Evolutionary conservation across 257 asterid species (phyloP), one percentile per base, ranked within the genome.

Genomic region (Striga asiatica): DNA sequence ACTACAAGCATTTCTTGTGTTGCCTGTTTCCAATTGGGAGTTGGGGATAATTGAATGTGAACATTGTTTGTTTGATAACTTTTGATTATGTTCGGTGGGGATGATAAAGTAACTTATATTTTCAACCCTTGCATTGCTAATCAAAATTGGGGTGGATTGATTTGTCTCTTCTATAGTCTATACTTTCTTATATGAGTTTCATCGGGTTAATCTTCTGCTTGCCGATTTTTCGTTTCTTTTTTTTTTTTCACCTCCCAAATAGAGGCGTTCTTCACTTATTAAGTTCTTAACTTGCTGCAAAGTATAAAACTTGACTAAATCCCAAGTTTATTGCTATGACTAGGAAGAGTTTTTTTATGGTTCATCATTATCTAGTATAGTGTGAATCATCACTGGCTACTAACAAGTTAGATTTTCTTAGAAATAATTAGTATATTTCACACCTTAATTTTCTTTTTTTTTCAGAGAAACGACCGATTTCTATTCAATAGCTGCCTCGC

Each of bases 401-500:
- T 65, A 3, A 31, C 23, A 12, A 34, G 2, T 46, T 18, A n/a
- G 8, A 27, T 56, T 22, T 48, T n/a, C 6, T 14, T n/a, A n/a
- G n/a, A n/a, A 50, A 12, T 16, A 34, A 18, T 37, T 18, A 8
- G 23, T 46, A 29, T 20, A 17, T 31, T 60, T 70, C 52, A 47
- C 28, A 18, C 2, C 13, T 23, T 55, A 58, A 9, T 56, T 61
- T 25, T 16, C 46, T 13, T 34, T 32, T 57, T 39, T 4, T 29
- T 50, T 16, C 80, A 89, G 96, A 67, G 95, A 89, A 69, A 63
- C 97, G 8, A 79, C 83, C n/a, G 75, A 85, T 68, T 60, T 77
- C 29, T 79, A 70, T 49, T 68, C 95, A 4, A 76, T 89, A 66
- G 85, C 97, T 19, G 93, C 93, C 58, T 79, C 96, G n/a, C 97